A percentile compares a stretch with the other conserved stretches of the same genome.
These are phyloP conservation scores for Gossypium davidsonii DNA, from an alignment of 441 rosid species.

Conservation along the genomic window DNA sequence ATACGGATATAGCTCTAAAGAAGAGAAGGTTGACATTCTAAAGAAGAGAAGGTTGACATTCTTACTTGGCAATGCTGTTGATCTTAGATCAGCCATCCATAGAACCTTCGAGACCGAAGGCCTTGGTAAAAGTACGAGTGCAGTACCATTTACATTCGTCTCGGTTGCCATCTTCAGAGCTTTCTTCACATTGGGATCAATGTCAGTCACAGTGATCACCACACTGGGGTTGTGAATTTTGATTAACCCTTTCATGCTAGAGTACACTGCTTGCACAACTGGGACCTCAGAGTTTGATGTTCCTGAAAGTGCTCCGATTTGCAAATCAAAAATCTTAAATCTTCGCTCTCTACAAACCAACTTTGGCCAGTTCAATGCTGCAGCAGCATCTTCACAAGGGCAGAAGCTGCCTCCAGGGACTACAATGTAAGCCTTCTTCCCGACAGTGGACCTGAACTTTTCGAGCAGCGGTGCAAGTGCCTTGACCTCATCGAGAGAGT, in stretches of 20 bases:
- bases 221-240: constrained; percentile 84
- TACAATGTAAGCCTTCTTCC: constrained; percentile 80
- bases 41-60: not conserved
- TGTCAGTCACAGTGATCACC: constrained; percentile 63
- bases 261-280: constrained; percentile 68
- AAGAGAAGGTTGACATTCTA: constrained; percentile 20
- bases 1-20: not conserved
- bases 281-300: constrained; percentile 79
- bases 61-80: constrained; percentile 94
- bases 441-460: constrained; percentile 71
- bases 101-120: constrained; percentile 72
- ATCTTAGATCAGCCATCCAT: constrained; percentile 97
- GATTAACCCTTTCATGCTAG: constrained; percentile 88
- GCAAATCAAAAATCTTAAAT: constrained; percentile 83
- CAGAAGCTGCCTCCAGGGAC: constrained; percentile 85
- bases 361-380: constrained; percentile 69
- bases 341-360: constrained; percentile 75
- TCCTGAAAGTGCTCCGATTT: constrained; percentile 52
- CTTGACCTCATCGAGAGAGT: constrained; percentile 65
- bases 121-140: constrained; percentile 63
- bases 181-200: constrained; percentile 71
- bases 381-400: constrained; percentile 75
- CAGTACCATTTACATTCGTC: constrained; percentile 41
- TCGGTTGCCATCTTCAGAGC: constrained; percentile 83
- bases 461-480: constrained; percentile 74